phyloP scores from a whole-genome alignment of 1,139 yeast genomes.

The Blastobotrys ciferrii region DNA sequence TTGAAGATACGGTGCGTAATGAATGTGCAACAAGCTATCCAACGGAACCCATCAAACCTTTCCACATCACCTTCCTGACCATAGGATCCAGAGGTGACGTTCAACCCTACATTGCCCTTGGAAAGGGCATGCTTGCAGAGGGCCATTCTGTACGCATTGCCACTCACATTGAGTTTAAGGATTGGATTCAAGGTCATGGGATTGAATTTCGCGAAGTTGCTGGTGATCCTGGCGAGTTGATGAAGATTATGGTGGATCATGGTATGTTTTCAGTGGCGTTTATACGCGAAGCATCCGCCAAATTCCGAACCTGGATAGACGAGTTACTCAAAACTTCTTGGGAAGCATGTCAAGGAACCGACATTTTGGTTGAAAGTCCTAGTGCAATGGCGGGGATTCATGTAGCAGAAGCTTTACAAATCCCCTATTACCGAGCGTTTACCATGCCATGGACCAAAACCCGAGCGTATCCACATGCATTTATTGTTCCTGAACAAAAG shows the following conservation, averaged over 20 bases:
- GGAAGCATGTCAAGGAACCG: constrained; percentile 83
- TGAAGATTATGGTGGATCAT: constrained; percentile 89
- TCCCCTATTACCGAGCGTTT: constrained; percentile 91
- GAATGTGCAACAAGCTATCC: constrained; percentile 14
- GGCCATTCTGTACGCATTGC: constrained; percentile 85
- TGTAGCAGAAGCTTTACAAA: constrained; percentile 84
- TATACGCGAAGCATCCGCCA: constrained; percentile 74
- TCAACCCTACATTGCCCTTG: constrained; percentile 92
- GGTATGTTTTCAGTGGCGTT: constrained; percentile 84
- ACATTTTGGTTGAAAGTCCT: constrained; percentile 86
- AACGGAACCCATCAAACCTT: constrained; percentile 35
- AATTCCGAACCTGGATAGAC: constrained; percentile 76
- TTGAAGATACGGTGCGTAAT: constrained; percentile 3
- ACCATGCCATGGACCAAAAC: constrained; percentile 99
- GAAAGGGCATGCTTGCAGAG: constrained; percentile 69
- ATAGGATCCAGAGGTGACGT: constrained; percentile 97
- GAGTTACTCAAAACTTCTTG: constrained; percentile 70
- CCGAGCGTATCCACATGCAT: constrained; percentile 93
- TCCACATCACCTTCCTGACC: constrained; percentile 69
- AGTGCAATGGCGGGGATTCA: constrained; percentile 96
- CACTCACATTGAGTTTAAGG: constrained; percentile 76
- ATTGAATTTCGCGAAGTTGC: constrained; percentile 73
- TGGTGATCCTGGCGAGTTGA: constrained; percentile 88
- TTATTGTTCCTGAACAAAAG: constrained; percentile 89
- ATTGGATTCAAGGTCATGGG: constrained; percentile 68